Percentiles rank a stretch among this genome's conserved stretches.
phyloP scores from a whole-genome alignment of 2,329 filamentous ascomycete species.

The Xylariomycetidae sp. region DNA sequence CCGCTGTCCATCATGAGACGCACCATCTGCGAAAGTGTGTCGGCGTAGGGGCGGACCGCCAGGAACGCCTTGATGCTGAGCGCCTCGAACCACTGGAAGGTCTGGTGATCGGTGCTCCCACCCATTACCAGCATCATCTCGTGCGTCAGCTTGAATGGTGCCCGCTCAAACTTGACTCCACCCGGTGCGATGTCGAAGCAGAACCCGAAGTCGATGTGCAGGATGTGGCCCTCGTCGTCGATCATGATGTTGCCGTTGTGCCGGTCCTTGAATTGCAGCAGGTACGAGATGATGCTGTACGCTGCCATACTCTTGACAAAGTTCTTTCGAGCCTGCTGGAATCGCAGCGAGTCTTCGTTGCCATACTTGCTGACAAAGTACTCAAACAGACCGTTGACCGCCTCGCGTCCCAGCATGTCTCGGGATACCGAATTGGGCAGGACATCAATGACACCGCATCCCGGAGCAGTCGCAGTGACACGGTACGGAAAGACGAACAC shows the following conservation, averaged over 20 bases:
- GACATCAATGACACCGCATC: constrained; percentile 97
- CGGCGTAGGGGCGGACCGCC: constrained; percentile 75
- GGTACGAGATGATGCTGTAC: constrained; percentile 93
- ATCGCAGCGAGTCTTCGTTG: constrained; percentile 87
- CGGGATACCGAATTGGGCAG: constrained; percentile 95
- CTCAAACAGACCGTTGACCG: constrained; percentile 96
- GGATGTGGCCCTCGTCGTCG: constrained; percentile 91
- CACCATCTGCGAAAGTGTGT: constrained; percentile 86
- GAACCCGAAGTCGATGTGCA: constrained; percentile 99
- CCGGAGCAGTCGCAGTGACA: constrained; percentile 93
- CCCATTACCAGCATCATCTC: constrained; percentile 99
- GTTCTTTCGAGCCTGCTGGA: constrained; percentile 91
- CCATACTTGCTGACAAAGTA: constrained; percentile 98
- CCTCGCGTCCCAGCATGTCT: constrained; percentile 96
- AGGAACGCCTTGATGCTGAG: constrained; percentile 94
- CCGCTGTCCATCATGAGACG: constrained; percentile 94
- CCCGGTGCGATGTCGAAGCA: constrained; percentile 98
- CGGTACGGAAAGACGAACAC: constrained; percentile 97
- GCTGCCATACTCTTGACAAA: constrained; percentile 99
- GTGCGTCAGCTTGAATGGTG: constrained; percentile 93
- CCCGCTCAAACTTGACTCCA: constrained; percentile 94
- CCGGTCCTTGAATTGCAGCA: constrained; percentile 97
- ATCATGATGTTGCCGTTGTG: constrained; percentile 99
- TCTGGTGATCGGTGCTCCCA: constrained; percentile 72
- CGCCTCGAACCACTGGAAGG: constrained; percentile 95